A percentile compares a stretch with the other conserved stretches of the same genome.
phyloP scores from a whole-genome alignment of 306 rosid genomes.

The Sindora glabra region DNA sequence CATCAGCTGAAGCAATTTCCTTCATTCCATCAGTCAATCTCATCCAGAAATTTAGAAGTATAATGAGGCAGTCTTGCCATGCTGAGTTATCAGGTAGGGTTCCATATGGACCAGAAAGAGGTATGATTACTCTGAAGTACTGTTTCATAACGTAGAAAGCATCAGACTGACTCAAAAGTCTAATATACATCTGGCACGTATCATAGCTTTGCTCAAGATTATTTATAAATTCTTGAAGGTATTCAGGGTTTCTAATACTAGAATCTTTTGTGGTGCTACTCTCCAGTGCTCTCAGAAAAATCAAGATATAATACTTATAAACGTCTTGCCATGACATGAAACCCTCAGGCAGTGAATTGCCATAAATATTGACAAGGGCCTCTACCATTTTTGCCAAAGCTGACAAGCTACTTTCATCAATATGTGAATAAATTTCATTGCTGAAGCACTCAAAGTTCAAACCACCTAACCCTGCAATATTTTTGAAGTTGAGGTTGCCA shows the following conservation, averaged over 20 bases:
- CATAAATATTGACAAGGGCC: slow-evolving; percentile 36
- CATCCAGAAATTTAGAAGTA: slow-evolving; percentile 79
- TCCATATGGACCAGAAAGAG: slow-evolving; percentile 50
- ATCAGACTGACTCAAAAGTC: slow-evolving; percentile 56
- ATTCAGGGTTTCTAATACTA: slow-evolving; percentile 49
- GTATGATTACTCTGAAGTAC: slow-evolving; percentile 54
- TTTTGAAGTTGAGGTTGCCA: slow-evolving; percentile 71
- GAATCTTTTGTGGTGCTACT: slow-evolving; percentile 41
- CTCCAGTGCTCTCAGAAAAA: slow-evolving; percentile 51
- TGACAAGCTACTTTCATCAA: slow-evolving; percentile 62
- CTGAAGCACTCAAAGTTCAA: slow-evolving; percentile 61
- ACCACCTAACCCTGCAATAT: slow-evolving; percentile 78
- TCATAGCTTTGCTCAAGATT: slow-evolving; percentile 80
- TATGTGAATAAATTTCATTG: slow-evolving; percentile 58
- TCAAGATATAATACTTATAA: slow-evolving; percentile 57
- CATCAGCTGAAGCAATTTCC: slow-evolving; percentile 40
- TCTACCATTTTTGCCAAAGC: slow-evolving; percentile 82
- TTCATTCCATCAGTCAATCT: slow-evolving; percentile 77
- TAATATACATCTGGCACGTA: slow-evolving; percentile 42
- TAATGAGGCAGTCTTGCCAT: slow-evolving; percentile 91
- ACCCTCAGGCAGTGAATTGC: slow-evolving; percentile 51
- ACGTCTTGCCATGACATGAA: slow-evolving; percentile 83
- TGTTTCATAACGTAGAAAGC: slow-evolving; percentile 71
- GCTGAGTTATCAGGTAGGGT: slow-evolving; percentile 69
- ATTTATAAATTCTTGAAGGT: slow-evolving; percentile 57